A percentile compares a stretch with the other conserved stretches of the same genome.
Evolutionary conservation across 179 eudicot species (phyloP).

Genomic region (Corrigiola litoralis): DNA sequence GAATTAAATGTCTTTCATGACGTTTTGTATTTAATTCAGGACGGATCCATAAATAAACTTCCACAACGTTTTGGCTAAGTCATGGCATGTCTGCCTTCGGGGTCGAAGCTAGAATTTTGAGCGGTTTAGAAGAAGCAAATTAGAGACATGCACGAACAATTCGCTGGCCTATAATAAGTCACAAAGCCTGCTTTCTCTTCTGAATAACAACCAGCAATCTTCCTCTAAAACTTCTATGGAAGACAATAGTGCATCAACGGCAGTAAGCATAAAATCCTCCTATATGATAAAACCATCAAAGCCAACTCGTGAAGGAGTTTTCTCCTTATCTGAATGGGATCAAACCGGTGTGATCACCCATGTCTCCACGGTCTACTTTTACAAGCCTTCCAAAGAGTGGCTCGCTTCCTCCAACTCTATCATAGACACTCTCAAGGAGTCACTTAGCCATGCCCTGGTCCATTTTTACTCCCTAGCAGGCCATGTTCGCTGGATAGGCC

Average conservation of each 20-base stretch:
- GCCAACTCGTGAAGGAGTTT: slow-evolving; percentile 18
- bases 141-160: not conserved
- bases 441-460: slow-evolving; percentile 26
- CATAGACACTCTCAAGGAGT: slow-evolving; percentile 21
- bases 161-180: too few relatives aligned
- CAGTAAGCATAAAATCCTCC: slow-evolving; percentile 6
- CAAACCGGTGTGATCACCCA: slow-evolving; percentile 31
- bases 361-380: slow-evolving; percentile 25
- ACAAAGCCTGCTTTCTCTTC: too few relatives aligned
- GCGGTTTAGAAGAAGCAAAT: not conserved
- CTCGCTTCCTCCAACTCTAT: slow-evolving; percentile 11
- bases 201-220: too few relatives aligned
- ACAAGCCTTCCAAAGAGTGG: slow-evolving; percentile 20
- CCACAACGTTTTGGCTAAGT: not conserved
- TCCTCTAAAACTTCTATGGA: too few relatives aligned
- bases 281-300: slow-evolving; percentile 21
- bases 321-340: slow-evolving; percentile 29
- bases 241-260: too few relatives aligned
- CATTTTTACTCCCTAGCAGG: slow-evolving; percentile 34
- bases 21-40: too few relatives aligned
- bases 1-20: too few relatives aligned
- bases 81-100: not conserved
- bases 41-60: too few relatives aligned
- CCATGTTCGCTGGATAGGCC: slow-evolving; percentile 23
- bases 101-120: not conserved